phyloP scores from a whole-genome alignment of 129 eudicot genomes.

The Chrysanthemum lavandulifolium region DNA sequence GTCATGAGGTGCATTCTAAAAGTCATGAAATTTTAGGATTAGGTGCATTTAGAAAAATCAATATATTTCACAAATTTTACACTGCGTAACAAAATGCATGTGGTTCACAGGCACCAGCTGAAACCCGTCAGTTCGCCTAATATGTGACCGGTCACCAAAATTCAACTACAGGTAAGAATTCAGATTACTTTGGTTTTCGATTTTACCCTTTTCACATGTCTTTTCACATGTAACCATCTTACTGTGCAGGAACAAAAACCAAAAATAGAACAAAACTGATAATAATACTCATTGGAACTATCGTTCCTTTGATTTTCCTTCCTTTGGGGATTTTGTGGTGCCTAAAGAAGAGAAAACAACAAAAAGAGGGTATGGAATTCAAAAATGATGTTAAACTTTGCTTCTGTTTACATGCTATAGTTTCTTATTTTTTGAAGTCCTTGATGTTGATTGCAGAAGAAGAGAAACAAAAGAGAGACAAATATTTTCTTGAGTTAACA shows the following conservation, averaged over 20 bases:
- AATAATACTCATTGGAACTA: neutral
- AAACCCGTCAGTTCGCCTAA: no score
- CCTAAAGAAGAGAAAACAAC: constrained; percentile 15
- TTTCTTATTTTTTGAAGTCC: neutral
- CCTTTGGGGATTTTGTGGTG: constrained; percentile 15
- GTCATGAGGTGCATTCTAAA: no score
- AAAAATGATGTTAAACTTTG: neutral
- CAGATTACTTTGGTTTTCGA: neutral
- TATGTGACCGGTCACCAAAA: constrained; percentile 8
- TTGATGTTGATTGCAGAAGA: constrained; percentile 9
- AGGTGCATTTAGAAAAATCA: no score
- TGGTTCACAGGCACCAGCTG: no score
- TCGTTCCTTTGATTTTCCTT: neutral
- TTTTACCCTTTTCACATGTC: no score
- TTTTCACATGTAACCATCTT: no score
- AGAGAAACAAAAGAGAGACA: neutral
- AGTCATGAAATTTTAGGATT: no score
- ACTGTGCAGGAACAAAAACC: constrained; percentile 1
- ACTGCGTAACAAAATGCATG: no score
- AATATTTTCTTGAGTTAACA: constrained; percentile 29
- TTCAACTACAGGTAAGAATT: neutral
- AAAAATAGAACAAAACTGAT: constrained; percentile 7
- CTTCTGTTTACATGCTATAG: neutral
- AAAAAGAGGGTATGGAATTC: constrained; percentile 20
- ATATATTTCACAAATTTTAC: no score